Percentiles rank a stretch among this genome's conserved stretches.
Conservation (phyloP, 2,329 filamentous ascomycete species). For the Endocalyx cinctus region DNA sequence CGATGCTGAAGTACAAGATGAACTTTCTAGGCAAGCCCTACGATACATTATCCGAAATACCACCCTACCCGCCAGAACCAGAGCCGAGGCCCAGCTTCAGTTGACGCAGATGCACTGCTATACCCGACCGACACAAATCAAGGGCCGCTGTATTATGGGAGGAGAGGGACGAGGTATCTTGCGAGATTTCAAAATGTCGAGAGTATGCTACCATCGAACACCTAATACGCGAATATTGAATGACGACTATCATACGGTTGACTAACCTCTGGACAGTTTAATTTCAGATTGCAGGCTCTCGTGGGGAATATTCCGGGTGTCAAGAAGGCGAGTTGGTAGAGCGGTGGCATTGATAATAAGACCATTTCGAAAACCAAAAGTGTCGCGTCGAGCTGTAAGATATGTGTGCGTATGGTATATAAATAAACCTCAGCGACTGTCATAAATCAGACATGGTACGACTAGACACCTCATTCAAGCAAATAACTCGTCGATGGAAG, state of each 20-base stretch:
- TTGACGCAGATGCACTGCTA: constrained; percentile 94
- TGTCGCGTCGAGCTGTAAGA: constrained; percentile 12
- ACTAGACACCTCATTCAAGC: too few species aligned
- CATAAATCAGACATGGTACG: constrained; percentile 8
- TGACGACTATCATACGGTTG: constrained; percentile 13
- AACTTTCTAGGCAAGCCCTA: constrained; percentile 88
- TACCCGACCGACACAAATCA: constrained; percentile 87
- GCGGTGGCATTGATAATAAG: too few species aligned
- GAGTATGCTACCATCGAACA: constrained; percentile 51
- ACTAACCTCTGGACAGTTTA: constrained; percentile 61
- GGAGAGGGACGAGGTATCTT: constrained; percentile 90
- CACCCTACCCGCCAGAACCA: constrained; percentile 71
- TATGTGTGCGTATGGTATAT: constrained; percentile 6
- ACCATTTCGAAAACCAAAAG: too few species aligned
- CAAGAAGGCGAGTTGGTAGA: constrained; percentile 93
- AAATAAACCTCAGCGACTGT: constrained; percentile 7
- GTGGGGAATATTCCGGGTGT: constrained; percentile 85
- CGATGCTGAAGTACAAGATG: too few species aligned
- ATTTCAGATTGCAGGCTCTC: constrained; percentile 87
- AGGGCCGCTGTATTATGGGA: constrained; percentile 86
- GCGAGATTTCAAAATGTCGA: constrained; percentile 84
- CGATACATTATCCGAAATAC: constrained; percentile 94
- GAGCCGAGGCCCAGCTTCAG: constrained; percentile 89
- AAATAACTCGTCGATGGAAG: too few species aligned
- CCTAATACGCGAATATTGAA: too few species aligned